Conservation (phyloP, 352 stramenopile genomes). For the Globisporangium abappressorium region DNA sequence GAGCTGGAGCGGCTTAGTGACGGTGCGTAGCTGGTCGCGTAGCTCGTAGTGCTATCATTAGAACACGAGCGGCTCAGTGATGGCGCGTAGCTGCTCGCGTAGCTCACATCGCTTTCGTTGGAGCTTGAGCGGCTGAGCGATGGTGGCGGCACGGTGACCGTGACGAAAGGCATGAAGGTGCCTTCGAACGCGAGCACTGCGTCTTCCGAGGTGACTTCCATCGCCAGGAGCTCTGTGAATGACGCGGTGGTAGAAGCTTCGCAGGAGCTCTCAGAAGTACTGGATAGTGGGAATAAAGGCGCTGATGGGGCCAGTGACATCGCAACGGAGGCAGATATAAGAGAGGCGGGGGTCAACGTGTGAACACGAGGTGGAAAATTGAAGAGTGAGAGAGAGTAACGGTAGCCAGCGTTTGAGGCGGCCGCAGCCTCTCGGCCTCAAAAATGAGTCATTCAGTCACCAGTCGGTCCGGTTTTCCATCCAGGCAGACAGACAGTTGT, state of each 20-base stretch:
- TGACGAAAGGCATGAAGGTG: conserved; percentile 8
- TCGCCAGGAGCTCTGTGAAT: conserved; percentile 5
- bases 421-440: no score
- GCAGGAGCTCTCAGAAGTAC: neutral
- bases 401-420: neutral
- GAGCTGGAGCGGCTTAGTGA: neutral
- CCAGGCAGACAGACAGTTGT: neutral
- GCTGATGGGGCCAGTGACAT: conserved; percentile 15
- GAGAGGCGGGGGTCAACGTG: conserved; percentile 13
- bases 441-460: conserved; percentile 1
- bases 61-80: neutral
- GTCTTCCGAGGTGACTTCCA: neutral
- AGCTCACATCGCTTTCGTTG: neutral
- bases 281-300: conserved; percentile 14
- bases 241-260: neutral
- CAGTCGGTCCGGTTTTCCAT: neutral
- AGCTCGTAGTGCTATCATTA: neutral
- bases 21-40: neutral
- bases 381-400: conserved; percentile 9
- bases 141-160: neutral
- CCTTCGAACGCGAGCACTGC: conserved; percentile 7
- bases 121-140: conserved; percentile 1
- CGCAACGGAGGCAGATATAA: neutral
- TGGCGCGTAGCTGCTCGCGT: neutral
- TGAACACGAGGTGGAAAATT: conserved; percentile 13